Percentiles rank a stretch among this genome's conserved stretches.
Conservation (phyloP, 2,329 filamentous ascomycete genomes). For the Botrytis hyacinthi region DNA sequence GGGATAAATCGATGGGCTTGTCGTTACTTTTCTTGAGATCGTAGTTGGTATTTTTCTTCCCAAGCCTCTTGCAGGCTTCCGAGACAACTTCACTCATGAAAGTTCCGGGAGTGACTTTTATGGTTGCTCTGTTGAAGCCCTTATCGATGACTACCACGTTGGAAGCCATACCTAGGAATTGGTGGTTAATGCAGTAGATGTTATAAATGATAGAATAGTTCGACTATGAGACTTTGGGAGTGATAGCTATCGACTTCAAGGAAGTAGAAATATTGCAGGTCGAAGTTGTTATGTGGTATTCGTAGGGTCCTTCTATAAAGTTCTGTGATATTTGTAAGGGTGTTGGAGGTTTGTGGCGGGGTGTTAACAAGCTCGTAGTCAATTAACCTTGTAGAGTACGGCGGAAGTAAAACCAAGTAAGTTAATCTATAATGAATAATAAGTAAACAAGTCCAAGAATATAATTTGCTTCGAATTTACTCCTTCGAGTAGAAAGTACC, state of each 20-base stretch:
- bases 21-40: constrained; percentile 82
- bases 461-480: background rate
- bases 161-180: constrained; percentile 64
- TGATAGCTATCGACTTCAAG: background rate
- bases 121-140: constrained; percentile 69
- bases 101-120: constrained; percentile 81
- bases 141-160: constrained; percentile 86
- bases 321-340: constrained; percentile 34
- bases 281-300: background rate
- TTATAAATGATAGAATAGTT: background rate
- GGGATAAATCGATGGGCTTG: constrained; percentile 80
- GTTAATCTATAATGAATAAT: background rate
- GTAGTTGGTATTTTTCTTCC: constrained; percentile 61
- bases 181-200: background rate
- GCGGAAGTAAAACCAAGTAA: background rate
- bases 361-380: constrained; percentile 21
- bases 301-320: constrained; percentile 26
- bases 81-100: constrained; percentile 81
- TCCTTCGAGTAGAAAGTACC: too few relatives aligned
- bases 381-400: background rate
- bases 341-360: constrained; percentile 31
- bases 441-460: background rate
- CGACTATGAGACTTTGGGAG: too few relatives aligned
- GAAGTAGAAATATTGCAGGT: background rate
- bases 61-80: constrained; percentile 81